These are phyloP conservation scores for Haplosporangium sp. DNA, from an alignment of 371 early-diverging fungal species.

Conservation along the genomic window DNA sequence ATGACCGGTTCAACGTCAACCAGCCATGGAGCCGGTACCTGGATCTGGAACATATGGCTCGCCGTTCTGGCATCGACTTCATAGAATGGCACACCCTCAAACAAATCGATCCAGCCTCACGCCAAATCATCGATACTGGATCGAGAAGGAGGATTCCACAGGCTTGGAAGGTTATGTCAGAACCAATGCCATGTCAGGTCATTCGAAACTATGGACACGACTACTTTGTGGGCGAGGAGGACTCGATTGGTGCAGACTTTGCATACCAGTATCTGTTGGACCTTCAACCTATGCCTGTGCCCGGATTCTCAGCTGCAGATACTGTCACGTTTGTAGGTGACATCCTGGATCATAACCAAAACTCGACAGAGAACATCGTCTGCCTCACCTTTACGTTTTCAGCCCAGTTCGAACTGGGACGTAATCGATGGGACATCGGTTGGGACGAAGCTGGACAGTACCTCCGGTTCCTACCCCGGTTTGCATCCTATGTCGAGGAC, in stretches of 20 bases:
- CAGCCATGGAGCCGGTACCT: conserved; percentile 50
- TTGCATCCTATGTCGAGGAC: conserved; percentile 44
- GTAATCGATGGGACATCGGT: conserved; percentile 39
- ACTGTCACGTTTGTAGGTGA: conserved; percentile 20
- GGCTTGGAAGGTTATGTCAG: conserved; percentile 28
- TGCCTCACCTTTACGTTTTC: conserved; percentile 48
- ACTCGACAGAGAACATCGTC: conserved; percentile 32
- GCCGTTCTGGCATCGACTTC: conserved; percentile 21
- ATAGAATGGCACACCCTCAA: conserved; percentile 50
- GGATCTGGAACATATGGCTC: conserved; percentile 39
- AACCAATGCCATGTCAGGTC: conserved; percentile 37
- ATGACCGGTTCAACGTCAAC: conserved; percentile 38
- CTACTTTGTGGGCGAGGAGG: conserved; percentile 30
- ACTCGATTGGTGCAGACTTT: conserved; percentile 48
- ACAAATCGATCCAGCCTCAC: conserved; percentile 13
- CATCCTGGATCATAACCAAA: conserved; percentile 35
- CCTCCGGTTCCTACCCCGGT: conserved; percentile 40
- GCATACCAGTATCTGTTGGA: conserved; percentile 42
- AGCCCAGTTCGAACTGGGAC: conserved; percentile 24
- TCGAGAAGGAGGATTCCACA: conserved; percentile 20
- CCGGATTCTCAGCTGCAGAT: conserved; percentile 18
- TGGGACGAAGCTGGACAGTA: conserved; percentile 33
- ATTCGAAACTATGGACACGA: conserved; percentile 47
- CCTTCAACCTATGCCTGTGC: conserved; percentile 29
- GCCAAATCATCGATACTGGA: conserved; percentile 17